Evolutionary conservation across 1,139 yeast species (phyloP).

Genomic region (Meyerozyma guilliermondii): DNA sequence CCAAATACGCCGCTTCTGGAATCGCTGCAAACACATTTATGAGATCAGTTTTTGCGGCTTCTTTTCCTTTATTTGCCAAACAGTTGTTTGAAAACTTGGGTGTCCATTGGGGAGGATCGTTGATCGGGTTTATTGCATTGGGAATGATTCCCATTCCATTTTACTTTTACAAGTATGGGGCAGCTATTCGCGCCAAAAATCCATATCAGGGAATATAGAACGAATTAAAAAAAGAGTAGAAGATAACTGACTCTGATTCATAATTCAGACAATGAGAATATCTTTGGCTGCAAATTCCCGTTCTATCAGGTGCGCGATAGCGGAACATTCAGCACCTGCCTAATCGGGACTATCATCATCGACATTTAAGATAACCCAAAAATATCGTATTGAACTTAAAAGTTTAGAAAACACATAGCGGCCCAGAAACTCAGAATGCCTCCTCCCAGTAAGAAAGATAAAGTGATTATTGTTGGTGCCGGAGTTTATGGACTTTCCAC

Average conservation of each 20-base stretch:
- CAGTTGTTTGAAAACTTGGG: conserved; percentile 9
- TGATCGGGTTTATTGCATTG: conserved; percentile 44
- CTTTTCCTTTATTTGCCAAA: conserved; percentile 11
- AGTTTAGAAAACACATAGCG: no score
- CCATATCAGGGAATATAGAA: not conserved
- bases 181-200: conserved; percentile 25
- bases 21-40: conserved; percentile 12
- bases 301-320: not conserved
- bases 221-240: no score
- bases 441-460: not conserved
- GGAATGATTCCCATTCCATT: conserved; percentile 66
- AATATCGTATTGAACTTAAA: no score
- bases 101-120: conserved; percentile 11
- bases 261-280: no score
- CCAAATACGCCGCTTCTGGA: conserved; percentile 12
- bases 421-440: not conserved
- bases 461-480: not conserved
- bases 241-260: no score
- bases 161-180: conserved; percentile 27
- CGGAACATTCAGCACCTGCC: not conserved
- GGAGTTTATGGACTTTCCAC: not conserved
- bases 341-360: not conserved
- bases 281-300: no score
- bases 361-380: not conserved
- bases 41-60: conserved; percentile 11